phyloP scores from a whole-genome alignment of 75 land plant species.

The Pinus albicaulis region DNA sequence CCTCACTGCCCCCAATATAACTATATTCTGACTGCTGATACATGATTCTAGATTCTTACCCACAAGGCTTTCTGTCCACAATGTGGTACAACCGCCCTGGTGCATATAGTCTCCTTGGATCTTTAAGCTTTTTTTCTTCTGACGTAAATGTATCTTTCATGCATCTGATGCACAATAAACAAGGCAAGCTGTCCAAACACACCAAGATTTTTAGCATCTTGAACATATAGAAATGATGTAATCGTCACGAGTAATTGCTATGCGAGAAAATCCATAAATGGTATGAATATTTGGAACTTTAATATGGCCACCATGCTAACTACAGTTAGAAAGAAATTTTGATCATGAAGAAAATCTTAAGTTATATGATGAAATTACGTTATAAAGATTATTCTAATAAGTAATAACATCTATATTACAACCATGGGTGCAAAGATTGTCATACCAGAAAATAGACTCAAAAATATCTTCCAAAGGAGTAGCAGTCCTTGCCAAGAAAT shows the following conservation, averaged over 20 bases:
- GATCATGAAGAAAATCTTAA: not conserved
- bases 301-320: not conserved
- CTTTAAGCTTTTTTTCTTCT: conserved; percentile 62
- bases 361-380: not conserved
- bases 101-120: conserved; percentile 85
- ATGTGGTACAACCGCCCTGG: conserved; percentile 96
- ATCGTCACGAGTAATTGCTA: not conserved
- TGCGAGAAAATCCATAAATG: not conserved
- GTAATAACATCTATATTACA: not conserved
- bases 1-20: not conserved
- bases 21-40: conserved; percentile 1
- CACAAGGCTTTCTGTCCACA: conserved; percentile 81
- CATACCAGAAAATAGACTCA: conserved; percentile 73
- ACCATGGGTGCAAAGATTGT: not conserved
- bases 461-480: conserved; percentile 86
- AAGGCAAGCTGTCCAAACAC: conserved; percentile 67
- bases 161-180: conserved; percentile 68
- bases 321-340: not conserved
- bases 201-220: not conserved
- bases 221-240: not conserved
- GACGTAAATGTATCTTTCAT: conserved; percentile 69
- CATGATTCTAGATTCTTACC: conserved; percentile 24
- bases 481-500: conserved; percentile 88
- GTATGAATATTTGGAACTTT: not conserved
- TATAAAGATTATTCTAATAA: not conserved